Evolutionary conservation across 192 early-diverging fungal genomes (phyloP), one percentile per base, ranked within the genome.

Genomic region (Coemansia sp.): DNA sequence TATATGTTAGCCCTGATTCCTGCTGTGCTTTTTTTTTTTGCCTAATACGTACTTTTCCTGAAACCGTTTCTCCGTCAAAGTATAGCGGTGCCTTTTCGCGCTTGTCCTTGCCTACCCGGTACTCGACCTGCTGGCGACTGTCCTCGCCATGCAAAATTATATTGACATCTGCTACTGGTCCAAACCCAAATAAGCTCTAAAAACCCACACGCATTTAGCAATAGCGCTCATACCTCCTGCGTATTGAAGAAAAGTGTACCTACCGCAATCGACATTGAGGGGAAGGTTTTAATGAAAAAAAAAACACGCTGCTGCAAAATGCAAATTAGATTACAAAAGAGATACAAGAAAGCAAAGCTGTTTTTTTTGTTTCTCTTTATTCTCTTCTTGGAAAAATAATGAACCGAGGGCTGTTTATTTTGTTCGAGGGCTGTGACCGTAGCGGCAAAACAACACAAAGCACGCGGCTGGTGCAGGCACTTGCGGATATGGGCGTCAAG

Each of bases 341-440:
- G 46, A 40, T 14, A 7, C 40, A 55, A 56, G 40, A 40, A 43
- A 26, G 30, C 31, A 23, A 48, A 44, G 37, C 38, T 1, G 0
- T 3, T 26, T 10, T 20, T 21, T 56, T 12, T 50, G 5, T 11
- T 40, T 20, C 11, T 47, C 41, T 51, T 26, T 57, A 39, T 21
- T 36, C 40, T 54, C 21, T 40, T 41, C 20, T 14, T 18, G 10
- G 1, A 32, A 47, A 47, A 48, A 14, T 14, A 50, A 58, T 51
- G 48, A 31, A 28, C 17, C 49, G 96, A 34, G 96, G 96, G 12
- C 76, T 89, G 14, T 85, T 98, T 60, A 91, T 98, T 62, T 83
- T 94, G 11, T 62, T 98, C 18, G 96, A 98, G 71, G 96, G 96
- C 37, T 88, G 91, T 58, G 96, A 98, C 74, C 85, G 93, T 26